A percentile compares a stretch with the other conserved stretches of the same genome.
These are phyloP conservation scores for Fusarium dlaminii DNA, from an alignment of 2,329 filamentous ascomycete genomes.

Conservation along the genomic window DNA sequence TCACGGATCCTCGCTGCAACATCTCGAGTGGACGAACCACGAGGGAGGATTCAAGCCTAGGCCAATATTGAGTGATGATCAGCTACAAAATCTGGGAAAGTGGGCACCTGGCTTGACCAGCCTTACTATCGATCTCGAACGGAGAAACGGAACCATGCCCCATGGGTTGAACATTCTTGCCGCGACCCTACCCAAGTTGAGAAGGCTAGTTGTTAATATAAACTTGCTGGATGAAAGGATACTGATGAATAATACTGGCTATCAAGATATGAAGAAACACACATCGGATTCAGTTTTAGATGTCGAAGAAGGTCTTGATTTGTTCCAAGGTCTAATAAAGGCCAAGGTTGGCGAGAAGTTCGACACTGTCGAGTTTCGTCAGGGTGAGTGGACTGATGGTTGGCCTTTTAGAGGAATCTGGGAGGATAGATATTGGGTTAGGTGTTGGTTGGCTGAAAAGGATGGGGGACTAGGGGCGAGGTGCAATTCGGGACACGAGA, in stretches of 20 bases:
- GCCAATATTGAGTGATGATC: background rate
- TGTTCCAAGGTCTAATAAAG: background rate
- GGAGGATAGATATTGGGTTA: background rate
- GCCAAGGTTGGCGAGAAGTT: background rate
- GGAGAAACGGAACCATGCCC: background rate
- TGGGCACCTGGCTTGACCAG: background rate
- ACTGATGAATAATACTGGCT: background rate
- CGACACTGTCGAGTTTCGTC: background rate
- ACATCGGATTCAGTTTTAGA: background rate
- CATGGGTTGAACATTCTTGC: background rate
- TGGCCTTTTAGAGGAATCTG: background rate
- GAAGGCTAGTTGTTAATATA: background rate
- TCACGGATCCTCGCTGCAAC: conserved; percentile 1
- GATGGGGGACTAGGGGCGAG: accelerated
- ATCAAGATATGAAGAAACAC: accelerated
- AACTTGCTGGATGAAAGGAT: background rate
- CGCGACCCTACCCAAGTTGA: background rate
- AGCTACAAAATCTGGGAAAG: background rate
- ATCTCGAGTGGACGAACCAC: conserved; percentile 15
- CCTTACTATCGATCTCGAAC: conserved; percentile 7
- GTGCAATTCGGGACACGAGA: background rate
- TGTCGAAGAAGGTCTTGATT: background rate
- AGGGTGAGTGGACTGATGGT: background rate
- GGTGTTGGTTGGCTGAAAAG: background rate
- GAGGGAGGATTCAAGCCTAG: background rate